These are phyloP conservation scores for Macrocystidia cucumis DNA, from an alignment of 1,284 basidiomycete species.

Conservation along the genomic window DNA sequence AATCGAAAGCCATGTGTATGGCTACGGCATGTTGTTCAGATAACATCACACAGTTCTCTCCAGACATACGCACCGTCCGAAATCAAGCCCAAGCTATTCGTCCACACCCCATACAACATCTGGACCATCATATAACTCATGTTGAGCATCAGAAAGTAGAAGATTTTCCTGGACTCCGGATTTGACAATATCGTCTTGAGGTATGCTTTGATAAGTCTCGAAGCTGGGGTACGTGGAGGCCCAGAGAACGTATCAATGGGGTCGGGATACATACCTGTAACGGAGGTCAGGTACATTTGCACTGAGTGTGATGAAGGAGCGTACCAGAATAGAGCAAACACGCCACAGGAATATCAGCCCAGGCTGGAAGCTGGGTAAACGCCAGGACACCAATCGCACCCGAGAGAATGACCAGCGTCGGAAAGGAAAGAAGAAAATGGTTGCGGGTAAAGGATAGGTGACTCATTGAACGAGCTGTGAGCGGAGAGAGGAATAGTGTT, in stretches of 20 bases:
- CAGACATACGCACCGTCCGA: conserved; percentile 72
- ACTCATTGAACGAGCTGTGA: conserved; percentile 37
- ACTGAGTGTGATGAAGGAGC: conserved; percentile 14
- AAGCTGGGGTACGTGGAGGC: conserved; percentile 45
- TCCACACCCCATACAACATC: conserved; percentile 96
- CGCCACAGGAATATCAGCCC: conserved; percentile 45
- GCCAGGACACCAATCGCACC: conserved; percentile 40
- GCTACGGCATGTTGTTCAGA: conserved; percentile 39
- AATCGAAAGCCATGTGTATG: conserved; percentile 99
- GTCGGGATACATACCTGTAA: conserved; percentile 44
- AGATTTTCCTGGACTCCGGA: conserved; percentile 90
- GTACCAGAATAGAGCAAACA: conserved; percentile 52
- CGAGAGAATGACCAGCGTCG: conserved; percentile 35
- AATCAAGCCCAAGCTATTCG: conserved; percentile 94
- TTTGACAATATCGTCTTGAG: conserved; percentile 87
- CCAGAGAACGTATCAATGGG: conserved; percentile 33
- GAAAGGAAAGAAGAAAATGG: conserved; percentile 47
- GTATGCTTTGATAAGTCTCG: conserved; percentile 62
- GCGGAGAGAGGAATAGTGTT: conserved; percentile 49
- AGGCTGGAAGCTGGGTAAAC: conserved; percentile 46
- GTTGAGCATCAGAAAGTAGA: conserved; percentile 94
- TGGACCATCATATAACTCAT: conserved; percentile 95
- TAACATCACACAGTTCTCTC: conserved; percentile 1
- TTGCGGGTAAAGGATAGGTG: conserved; percentile 41
- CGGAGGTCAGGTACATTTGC: not conserved